phyloP scores from a whole-genome alignment of 768 basidiomycete species.

The Tylopilus intermedius region DNA sequence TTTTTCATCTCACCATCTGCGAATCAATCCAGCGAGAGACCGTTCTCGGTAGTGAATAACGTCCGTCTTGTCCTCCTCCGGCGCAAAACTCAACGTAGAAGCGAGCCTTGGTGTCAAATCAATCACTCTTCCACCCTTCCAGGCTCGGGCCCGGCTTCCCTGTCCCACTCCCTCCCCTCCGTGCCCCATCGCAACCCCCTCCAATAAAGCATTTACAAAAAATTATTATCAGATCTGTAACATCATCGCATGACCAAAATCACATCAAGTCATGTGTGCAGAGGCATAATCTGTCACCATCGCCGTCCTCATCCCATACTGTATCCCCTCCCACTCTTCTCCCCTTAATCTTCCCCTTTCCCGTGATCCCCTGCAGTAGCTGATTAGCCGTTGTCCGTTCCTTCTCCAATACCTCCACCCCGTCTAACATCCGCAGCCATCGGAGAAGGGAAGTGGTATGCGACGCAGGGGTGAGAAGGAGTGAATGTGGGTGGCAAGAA shows the following conservation, averaged over 20 bases:
- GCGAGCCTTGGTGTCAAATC: constrained; percentile 12
- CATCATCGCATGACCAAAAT: constrained; percentile 7
- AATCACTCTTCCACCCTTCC: not conserved
- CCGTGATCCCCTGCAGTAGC: constrained; percentile 55
- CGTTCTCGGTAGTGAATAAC: constrained; percentile 36
- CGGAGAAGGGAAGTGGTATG: constrained; percentile 33
- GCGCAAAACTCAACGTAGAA: constrained; percentile 19
- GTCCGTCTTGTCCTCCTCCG: constrained; percentile 11
- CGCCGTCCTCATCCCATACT: constrained; percentile 9
- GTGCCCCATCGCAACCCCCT: constrained; percentile 19
- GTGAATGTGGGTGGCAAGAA: constrained; percentile 55
- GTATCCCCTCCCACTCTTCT: constrained; percentile 13
- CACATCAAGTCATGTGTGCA: constrained; percentile 26
- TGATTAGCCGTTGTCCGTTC: constrained; percentile 79
- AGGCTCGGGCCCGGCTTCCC: constrained; percentile 14
- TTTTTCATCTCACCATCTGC: constrained; percentile 27
- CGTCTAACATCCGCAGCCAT: constrained; percentile 72
- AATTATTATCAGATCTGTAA: constrained; percentile 12
- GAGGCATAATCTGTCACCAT: constrained; percentile 29
- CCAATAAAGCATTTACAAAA: not conserved
- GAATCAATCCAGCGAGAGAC: constrained; percentile 30
- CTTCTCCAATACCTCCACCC: constrained; percentile 75
- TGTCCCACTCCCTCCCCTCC: not conserved
- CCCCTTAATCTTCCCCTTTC: constrained; percentile 36
- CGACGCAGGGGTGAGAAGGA: constrained; percentile 30